Evolutionary conservation across 2,329 filamentous ascomycete species (phyloP), one percentile per base, ranked within the genome.

Genomic region (Didymella pomorum): DNA sequence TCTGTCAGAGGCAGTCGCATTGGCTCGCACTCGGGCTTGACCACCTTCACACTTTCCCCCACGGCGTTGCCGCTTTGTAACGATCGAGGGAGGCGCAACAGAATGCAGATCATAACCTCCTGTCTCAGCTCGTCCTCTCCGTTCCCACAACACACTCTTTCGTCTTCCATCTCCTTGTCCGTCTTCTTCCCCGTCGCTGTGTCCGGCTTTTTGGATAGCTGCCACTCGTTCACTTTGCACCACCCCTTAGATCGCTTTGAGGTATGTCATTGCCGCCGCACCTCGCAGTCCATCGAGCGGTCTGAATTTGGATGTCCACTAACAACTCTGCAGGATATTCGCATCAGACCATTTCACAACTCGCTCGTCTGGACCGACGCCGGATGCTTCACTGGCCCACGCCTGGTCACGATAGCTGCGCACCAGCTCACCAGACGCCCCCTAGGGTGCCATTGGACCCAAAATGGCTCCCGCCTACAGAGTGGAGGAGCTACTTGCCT

Each of bases 401-500:
- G n/a, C 18, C 31, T 39, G 23, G 31, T 29, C 16, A 18, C 25
- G 29, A 26, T 14, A 20, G 16, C 29, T 14, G 41, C 44, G 39
- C 28, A 33, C 9, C 20, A 31, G 31, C 21, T 45, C 25, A 39
- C 31, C 25, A 39, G 25, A 41, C 43, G 23, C 49, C 18, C 29
- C 11, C 37, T 11, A 45, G 49, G 39, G 49, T 33, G 53, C 58
- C 61, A 41, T 39, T 52, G 29, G 48, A 47, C 25, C 56, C 29
- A 52, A 46, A 39, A 76, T 76, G 73, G 73, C 74, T 50, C 60
- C 71, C 41, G 70, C 72, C 60, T 79, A 78, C 66, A 78, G 75
- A 54, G 75, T 78, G 10, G 76, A 78, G 54, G 76, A 79, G 64
- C 67, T 79, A 10, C 71, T 79, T 33, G 77, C 77, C 43, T 67